phyloP scores from a whole-genome alignment of 352 stramenopile genomes.

The Phytophthora hibernalis region DNA sequence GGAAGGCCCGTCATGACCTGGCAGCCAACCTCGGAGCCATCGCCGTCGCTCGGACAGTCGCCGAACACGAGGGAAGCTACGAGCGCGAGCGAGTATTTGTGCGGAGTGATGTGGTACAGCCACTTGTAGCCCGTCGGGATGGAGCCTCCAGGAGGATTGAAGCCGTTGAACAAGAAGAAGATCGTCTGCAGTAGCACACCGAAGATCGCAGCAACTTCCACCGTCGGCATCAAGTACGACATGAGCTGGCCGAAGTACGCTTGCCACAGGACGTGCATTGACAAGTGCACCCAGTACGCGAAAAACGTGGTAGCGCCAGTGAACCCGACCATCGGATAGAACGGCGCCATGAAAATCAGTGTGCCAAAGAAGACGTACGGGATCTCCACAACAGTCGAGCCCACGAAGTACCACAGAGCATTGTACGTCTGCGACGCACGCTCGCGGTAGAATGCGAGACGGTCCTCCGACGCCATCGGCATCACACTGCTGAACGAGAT shows the following conservation, averaged over 20 bases:
- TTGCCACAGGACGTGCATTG: constrained; percentile 41
- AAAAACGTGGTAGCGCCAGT: constrained; percentile 57
- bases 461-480: constrained; percentile 22
- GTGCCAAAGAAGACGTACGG: constrained; percentile 24
- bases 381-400: constrained; percentile 21
- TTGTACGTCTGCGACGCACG: constrained; percentile 28
- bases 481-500: constrained; percentile 26
- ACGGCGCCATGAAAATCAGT: constrained; percentile 26
- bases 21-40: constrained; percentile 4
- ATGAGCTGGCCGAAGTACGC: constrained; percentile 47
- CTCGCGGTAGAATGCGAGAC: constrained; percentile 26
- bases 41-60: constrained; percentile 8
- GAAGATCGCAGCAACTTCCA: constrained; percentile 13
- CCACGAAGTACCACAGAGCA: constrained; percentile 31
- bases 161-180: constrained; percentile 12
- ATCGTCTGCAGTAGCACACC: not conserved
- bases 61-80: constrained; percentile 3
- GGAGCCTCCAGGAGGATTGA: not conserved
- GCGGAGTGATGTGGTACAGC: constrained; percentile 13
- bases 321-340: constrained; percentile 33
- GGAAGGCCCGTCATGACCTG: constrained; percentile 11
- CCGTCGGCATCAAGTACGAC: constrained; percentile 25
- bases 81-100: not conserved
- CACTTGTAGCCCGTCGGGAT: constrained; percentile 12
- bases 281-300: constrained; percentile 49